These are phyloP conservation scores for Diaporthe sp. DNA, from an alignment of 2,329 filamentous ascomycete genomes.

Conservation along the genomic window DNA sequence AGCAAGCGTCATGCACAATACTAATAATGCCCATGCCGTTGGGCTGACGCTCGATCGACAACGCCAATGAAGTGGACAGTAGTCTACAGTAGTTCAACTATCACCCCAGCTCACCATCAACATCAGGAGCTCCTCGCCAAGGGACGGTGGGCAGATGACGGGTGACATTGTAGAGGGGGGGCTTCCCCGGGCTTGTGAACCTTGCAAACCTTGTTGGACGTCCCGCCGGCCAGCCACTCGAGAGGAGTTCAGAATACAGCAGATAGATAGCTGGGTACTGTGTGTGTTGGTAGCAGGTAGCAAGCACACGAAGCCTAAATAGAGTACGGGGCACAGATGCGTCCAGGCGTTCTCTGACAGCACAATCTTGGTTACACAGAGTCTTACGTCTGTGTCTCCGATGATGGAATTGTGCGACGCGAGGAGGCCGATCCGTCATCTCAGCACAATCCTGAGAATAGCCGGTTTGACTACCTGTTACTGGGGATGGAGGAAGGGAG, in stretches of 20 bases:
- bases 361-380: constrained; percentile 6
- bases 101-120: constrained; percentile 3
- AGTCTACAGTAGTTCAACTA: not conserved
- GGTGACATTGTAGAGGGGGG: not conserved
- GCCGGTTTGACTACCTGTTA: not conserved
- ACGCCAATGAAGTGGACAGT: not conserved
- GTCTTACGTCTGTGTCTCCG: constrained; percentile 11
- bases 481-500: not conserved
- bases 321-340: constrained; percentile 29
- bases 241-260: not conserved
- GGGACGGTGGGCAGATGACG: constrained; percentile 15
- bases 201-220: constrained; percentile 21
- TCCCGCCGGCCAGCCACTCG: constrained; percentile 9
- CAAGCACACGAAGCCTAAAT: constrained; percentile 28
- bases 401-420: constrained; percentile 31
- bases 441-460: constrained; percentile 29
- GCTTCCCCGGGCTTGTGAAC: constrained; percentile 7
- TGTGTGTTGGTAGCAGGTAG: constrained; percentile 1
- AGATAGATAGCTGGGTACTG: not conserved
- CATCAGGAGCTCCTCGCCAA: constrained; percentile 19
- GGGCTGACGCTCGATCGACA: constrained; percentile 28
- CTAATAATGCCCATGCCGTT: constrained; percentile 7
- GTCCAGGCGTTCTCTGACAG: constrained; percentile 18
- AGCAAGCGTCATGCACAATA: constrained; percentile 19
- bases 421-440: constrained; percentile 25